phyloP scores from a whole-genome alignment of 179 eudicot species.

The Drosera spatulata region DNA sequence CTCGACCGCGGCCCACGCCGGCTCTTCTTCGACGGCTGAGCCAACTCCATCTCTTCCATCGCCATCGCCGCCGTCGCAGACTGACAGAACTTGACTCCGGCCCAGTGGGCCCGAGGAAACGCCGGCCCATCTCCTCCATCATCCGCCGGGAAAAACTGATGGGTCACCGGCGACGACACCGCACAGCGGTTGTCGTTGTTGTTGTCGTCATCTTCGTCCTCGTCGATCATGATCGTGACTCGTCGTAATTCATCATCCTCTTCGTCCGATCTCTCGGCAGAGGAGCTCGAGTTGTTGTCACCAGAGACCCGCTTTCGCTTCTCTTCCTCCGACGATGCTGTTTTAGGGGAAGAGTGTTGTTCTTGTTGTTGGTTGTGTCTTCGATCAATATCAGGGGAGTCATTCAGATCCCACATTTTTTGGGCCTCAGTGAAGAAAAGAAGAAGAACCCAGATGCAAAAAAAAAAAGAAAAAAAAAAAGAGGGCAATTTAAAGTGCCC shows the following conservation, averaged over 20 bases:
- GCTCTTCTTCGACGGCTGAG: too few species aligned
- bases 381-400: constrained; percentile 35
- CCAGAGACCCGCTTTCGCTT: constrained; percentile 35
- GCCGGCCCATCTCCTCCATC: constrained; percentile 11
- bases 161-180: constrained; percentile 41
- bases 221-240: constrained; percentile 17
- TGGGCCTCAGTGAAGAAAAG: neutral
- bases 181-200: constrained; percentile 5
- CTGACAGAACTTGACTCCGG: constrained; percentile 13
- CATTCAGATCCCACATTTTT: constrained; percentile 97
- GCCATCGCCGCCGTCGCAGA: too few species aligned
- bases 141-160: constrained; percentile 75
- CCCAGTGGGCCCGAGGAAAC: constrained; percentile 78
- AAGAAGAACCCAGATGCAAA: too few species aligned
- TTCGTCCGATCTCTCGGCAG: constrained; percentile 22
- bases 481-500: too few species aligned
- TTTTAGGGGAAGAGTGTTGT: constrained; percentile 35
- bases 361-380: constrained; percentile 32
- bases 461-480: too few species aligned
- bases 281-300: constrained; percentile 48
- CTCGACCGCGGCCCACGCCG: too few species aligned
- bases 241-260: constrained; percentile 2
- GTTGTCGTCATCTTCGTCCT: constrained; percentile 6
- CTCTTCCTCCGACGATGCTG: constrained; percentile 35
- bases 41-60: too few species aligned